Base-by-base conservation (phyloP, 371 early-diverging fungal species). In the Entomophthora muscae region DNA sequence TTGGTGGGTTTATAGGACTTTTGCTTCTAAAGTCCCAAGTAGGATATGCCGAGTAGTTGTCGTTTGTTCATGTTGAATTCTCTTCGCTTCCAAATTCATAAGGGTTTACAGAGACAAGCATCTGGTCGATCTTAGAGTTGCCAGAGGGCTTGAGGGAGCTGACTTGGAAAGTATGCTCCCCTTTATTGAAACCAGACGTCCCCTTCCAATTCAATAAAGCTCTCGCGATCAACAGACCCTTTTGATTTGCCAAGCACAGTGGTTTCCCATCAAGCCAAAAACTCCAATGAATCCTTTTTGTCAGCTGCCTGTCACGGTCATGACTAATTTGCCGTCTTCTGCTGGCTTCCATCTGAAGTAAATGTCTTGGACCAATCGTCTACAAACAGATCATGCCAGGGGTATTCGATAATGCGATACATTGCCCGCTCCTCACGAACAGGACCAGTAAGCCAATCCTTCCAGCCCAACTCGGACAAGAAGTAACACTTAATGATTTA, bases 331-430 rank as follows among this genome's bases (percentile, higher is more conserved):
- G 57, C 78, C 79, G 77, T 17, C 76, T 67, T 54, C 66, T 64
- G 57, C n/a, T 55, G 80, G 1, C 69, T 55, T 3, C 80, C 80
- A 58, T 73, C 73, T 24, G 73, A 75, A 7, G 69, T 65, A 65
- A 82, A 82, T 26, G 68, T 67, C 56, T 77, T 61, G 33, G 65
- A 68, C 67, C 76, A n/a, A n/a, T n/a, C n/a, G n/a, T n/a, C n/a
- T n/a, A n/a, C n/a, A n/a, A n/a, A 71, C 23, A 81, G 70, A 59
- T 79, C 75, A 67, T 77, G 75, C 82, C 82, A 81, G 3, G 77
- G 65, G 56, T 81, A 79, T 53, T 76, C 75, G 55, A 72, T 71
- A 26, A 70, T 68, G n/a, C n/a, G n/a, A n/a, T n/a, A n/a, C n/a
- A n/a, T n/a, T n/a, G n/a, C n/a, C n/a, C n/a, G n/a, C n/a, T n/a